Conservation (phyloP, 257 asterid genomes). For the Nicotiana otophora region DNA sequence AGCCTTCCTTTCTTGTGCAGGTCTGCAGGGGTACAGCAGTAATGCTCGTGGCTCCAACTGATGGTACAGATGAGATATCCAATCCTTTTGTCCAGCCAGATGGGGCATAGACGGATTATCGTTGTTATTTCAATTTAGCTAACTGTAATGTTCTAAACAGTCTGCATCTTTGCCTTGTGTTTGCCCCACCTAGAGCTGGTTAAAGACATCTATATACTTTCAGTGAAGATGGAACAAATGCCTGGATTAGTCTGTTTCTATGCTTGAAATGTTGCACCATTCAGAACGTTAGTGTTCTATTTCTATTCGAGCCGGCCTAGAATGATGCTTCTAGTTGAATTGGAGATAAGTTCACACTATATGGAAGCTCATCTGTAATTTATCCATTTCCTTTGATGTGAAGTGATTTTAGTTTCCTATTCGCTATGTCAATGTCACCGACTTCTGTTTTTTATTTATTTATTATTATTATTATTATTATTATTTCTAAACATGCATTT, state of each 20-base stretch:
- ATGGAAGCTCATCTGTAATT: not conserved
- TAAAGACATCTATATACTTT: too few species aligned
- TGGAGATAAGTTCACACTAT: too few species aligned
- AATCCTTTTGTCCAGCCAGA: constrained; percentile 91
- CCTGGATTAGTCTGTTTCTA: not conserved
- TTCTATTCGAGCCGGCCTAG: too few species aligned
- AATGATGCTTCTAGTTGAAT: too few species aligned
- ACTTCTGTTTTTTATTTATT: not conserved
- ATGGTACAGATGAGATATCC: constrained; percentile 93
- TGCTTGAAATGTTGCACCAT: too few species aligned
- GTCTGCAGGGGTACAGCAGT: constrained; percentile 99
- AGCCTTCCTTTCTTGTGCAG: constrained; percentile 24
- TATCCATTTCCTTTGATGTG: not conserved
- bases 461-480: too few species aligned
- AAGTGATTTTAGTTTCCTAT: not conserved
- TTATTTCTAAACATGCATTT: too few species aligned
- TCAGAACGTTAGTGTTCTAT: too few species aligned
- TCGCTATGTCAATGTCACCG: not conserved
- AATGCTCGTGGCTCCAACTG: constrained; percentile 97
- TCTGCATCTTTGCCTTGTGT: not conserved
- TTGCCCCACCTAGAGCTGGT: too few species aligned
- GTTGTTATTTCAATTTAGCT: not conserved
- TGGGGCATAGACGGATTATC: constrained; percentile 44
- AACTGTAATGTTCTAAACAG: not conserved
- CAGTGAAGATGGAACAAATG: not conserved